phyloP scores from a whole-genome alignment of 371 early-diverging fungal genomes.

The Rhizomucor pusillus region DNA sequence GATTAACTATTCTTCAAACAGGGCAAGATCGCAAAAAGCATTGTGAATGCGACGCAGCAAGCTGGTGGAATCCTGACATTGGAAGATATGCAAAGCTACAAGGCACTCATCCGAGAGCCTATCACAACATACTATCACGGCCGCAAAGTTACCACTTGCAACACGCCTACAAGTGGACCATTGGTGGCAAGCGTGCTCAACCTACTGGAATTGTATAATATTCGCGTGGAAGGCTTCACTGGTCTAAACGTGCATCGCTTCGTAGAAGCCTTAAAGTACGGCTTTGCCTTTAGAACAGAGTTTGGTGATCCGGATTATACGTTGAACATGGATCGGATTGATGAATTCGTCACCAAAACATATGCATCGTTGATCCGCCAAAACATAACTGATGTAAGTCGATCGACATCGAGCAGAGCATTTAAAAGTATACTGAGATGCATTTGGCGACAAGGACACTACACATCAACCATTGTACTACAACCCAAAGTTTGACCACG shows the following conservation, averaged over 20 bases:
- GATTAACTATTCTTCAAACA: conserved; percentile 2
- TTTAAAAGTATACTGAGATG: not conserved
- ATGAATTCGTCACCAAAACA: conserved; percentile 68
- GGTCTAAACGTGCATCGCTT: conserved; percentile 73
- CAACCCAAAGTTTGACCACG: conserved; percentile 70
- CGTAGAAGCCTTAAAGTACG: conserved; percentile 91
- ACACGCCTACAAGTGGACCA: conserved; percentile 83
- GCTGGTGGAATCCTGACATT: conserved; percentile 82
- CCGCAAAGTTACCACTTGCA: conserved; percentile 62
- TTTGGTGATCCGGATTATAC: conserved; percentile 82
- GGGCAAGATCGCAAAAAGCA: conserved; percentile 76
- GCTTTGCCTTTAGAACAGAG: conserved; percentile 81
- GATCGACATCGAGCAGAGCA: not conserved
- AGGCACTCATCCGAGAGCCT: conserved; percentile 58
- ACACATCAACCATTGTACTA: conserved; percentile 67
- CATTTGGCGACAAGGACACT: conserved; percentile 19
- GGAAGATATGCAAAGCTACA: conserved; percentile 79
- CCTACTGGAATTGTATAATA: conserved; percentile 81
- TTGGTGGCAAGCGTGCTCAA: conserved; percentile 86
- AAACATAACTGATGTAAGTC: conserved; percentile 65
- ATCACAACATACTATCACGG: conserved; percentile 78
- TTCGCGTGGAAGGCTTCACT: conserved; percentile 52
- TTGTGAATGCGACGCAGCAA: conserved; percentile 68
- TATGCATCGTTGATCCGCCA: conserved; percentile 62
- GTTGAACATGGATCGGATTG: conserved; percentile 45